Evolutionary conservation across 768 basidiomycete genomes (phyloP).

Genomic region (Rickenella mellea): DNA sequence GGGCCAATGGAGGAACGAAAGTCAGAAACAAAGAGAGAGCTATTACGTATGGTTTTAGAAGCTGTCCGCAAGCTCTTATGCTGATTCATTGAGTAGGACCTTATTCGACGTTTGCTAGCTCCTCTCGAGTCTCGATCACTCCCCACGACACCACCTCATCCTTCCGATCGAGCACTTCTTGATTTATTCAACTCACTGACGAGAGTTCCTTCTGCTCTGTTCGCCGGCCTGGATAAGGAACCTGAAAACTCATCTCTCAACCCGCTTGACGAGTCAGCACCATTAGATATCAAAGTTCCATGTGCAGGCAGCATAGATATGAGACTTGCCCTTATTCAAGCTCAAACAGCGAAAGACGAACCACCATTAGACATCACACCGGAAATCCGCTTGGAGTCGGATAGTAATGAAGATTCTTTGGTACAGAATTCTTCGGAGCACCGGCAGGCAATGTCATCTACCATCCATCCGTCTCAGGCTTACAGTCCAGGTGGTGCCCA

Average conservation of each 20-base stretch:
- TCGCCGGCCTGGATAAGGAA: conserved; percentile 40
- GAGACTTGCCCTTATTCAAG: conserved; percentile 38
- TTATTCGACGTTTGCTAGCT: conserved; percentile 52
- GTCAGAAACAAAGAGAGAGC: conserved; percentile 49
- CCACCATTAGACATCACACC: background rate
- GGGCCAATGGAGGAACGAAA: conserved; percentile 47
- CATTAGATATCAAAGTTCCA: conserved; percentile 35
- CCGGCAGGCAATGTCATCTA: no score
- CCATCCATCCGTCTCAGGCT: conserved; percentile 37
- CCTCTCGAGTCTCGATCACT: conserved; percentile 39
- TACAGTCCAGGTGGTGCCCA: conserved; percentile 40
- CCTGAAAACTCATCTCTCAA: conserved; percentile 34
- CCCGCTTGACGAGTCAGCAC: conserved; percentile 41
- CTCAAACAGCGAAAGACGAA: conserved; percentile 12
- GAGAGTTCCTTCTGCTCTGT: conserved; percentile 41
- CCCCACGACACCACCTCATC: conserved; percentile 27
- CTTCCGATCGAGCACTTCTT: conserved; percentile 39
- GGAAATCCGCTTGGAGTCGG: background rate
- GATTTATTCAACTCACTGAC: conserved; percentile 47
- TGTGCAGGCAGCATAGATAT: conserved; percentile 44
- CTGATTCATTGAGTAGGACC: conserved; percentile 37
- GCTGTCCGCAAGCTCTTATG: background rate
- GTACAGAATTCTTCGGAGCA: no score
- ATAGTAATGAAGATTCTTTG: background rate
- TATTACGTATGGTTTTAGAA: conserved; percentile 53